These are phyloP conservation scores for Scheffersomyces titani DNA, from an alignment of 1,139 yeast species.

Conservation along the genomic window DNA sequence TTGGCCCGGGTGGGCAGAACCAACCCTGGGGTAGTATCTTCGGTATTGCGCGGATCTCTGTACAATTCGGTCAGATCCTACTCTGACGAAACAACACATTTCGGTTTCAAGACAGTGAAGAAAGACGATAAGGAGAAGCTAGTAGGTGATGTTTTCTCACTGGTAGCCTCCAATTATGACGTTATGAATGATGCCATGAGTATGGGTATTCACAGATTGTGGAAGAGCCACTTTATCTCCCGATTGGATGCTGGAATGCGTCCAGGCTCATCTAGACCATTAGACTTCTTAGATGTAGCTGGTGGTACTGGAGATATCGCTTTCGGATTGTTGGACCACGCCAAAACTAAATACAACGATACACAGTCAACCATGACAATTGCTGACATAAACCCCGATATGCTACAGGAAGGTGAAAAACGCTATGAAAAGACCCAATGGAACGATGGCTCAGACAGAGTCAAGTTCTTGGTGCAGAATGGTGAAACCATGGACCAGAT, in stretches of 20 bases:
- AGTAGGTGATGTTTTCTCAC: constrained; percentile 88
- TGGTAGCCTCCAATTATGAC: constrained; percentile 93
- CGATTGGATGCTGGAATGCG: constrained; percentile 93
- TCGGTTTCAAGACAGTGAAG: constrained; percentile 86
- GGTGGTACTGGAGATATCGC: constrained; percentile 99
- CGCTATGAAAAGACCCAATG: constrained; percentile 59
- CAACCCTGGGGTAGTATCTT: not conserved
- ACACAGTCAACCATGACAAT: constrained; percentile 78
- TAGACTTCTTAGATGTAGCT: constrained; percentile 92
- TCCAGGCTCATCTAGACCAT: constrained; percentile 76
- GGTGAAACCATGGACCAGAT: constrained; percentile 88
- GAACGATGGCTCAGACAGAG: constrained; percentile 60
- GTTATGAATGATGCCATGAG: constrained; percentile 99
- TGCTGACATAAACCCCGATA: constrained; percentile 93
- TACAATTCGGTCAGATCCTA: not conserved
- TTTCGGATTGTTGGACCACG: constrained; percentile 90
- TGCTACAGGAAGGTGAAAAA: constrained; percentile 89
- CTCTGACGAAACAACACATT: constrained; percentile 67
- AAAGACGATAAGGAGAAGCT: constrained; percentile 80
- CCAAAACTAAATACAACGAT: constrained; percentile 78
- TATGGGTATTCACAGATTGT: constrained; percentile 87
- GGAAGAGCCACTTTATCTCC: constrained; percentile 91
- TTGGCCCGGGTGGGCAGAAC: not conserved
- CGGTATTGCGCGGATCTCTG: not conserved
- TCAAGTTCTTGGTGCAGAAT: constrained; percentile 82